Base-by-base conservation (phyloP, 2,329 filamentous ascomycete genomes). In the Xylariaceae sp. region DNA sequence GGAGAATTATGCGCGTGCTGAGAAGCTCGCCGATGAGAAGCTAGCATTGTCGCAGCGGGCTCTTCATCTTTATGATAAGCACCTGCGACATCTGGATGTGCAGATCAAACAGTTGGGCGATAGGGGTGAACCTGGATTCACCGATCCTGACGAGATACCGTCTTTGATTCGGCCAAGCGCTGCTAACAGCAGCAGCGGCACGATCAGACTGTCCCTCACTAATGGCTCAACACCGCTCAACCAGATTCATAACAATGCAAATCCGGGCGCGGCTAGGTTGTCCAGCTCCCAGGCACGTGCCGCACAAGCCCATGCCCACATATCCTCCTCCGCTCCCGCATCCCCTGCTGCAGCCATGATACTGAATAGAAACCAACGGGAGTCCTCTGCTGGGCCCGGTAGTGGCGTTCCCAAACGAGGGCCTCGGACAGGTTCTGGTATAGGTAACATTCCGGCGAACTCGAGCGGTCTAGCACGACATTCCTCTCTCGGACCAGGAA, bases 1-100 rank as follows among this genome's bases (percentile, higher is more conserved):
- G 57, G 85, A 89, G 62, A 86, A 85, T 69, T 93, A 82, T 68
- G 81, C 82, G 62, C 83, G 82, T 65, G 88, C 88, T 56, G 85
- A 92, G 63, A 79, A 85, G 61, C 76, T 94, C 39, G 85, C 90
- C 59, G 82, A 85, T 56, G 89, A 94, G 71, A 94, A 94, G 77
- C 79, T 90, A 56, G 80, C 80, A 2, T 76, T 94, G 35, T 81
- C 85, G 3, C 80, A 87, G 63, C 91, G 88, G 73, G 75, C 85
- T 58, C 79, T 84, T 67, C 70, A 75, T 52, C 76, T 81, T 48
- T 78, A 85, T 70, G 84, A 87, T 69, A 86, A 86, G 67, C 85
- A 88, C 75, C 78, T 79, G 66, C 82, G 76, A 70, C 83, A 77
- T 71, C 86, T 82, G 71, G 88, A 88, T 67, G 71, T 77, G 53